Base-by-base conservation (phyloP, 495 filamentous ascomycete species). In the Aspergillus sparsus region DNA sequence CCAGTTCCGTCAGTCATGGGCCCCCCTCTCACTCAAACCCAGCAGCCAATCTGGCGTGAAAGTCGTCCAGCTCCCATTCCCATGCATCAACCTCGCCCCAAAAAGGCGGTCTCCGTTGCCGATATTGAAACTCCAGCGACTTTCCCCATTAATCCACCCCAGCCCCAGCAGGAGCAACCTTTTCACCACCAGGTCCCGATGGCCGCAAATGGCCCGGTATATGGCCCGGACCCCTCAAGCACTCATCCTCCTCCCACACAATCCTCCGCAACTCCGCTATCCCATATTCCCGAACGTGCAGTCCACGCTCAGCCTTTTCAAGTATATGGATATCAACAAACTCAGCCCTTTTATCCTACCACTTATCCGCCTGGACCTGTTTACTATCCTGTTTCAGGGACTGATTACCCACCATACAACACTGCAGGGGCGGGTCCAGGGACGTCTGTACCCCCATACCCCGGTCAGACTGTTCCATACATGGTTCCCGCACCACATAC, bases 51-150 rank as follows among this genome's bases (percentile, higher is more conserved):
- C 2, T 90, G 88, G 76, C 87, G 87, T 52, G 93, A 96, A 75
- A 93, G 86, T 69, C 87, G 87, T 57, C 83, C 83, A 47, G 87
- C 78, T 47, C 80, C 83, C 21, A 85, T 97, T 41, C 89, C 92
- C 6, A 96, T 98, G 89, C 90, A 98, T 67, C 94, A 99, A 69
- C 94, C 94, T 53, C 89, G 91, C 45, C 94, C 94, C 4, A 92
- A 98, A 73, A 97, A 97, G 78, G 78, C 92, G 3, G 89, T 99
- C 32, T 97, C 94, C 31, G 88, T 98, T 57, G 91, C 92, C 34
- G 92, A 91, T 68, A 97, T 99, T 62, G 94, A 98, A 70, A 91
- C 87, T 21, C 92, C 95, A 3, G 86, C 82, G 16, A 86, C 80
- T 16, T 81, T 89, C 65, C 78, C 82, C 2, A 87, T 90, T 62